Evolutionary conservation across 768 basidiomycete species (phyloP).

Genomic region (Trametes cinnabarina): DNA sequence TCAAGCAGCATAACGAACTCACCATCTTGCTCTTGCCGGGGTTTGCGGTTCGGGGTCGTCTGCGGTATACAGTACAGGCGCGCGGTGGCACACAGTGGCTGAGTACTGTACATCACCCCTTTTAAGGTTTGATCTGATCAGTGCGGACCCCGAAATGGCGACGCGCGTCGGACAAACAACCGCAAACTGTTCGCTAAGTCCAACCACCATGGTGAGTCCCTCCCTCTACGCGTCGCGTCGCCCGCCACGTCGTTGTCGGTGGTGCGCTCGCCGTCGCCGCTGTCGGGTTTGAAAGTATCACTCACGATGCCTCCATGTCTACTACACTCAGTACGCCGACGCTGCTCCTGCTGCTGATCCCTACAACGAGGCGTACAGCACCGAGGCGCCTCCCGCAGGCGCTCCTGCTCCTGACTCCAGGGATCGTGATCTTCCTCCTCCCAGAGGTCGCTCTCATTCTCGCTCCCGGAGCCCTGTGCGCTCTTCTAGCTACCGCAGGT

Average conservation of each 20-base stretch:
- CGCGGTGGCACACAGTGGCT: conserved; percentile 43
- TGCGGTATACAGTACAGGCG: conserved; percentile 16
- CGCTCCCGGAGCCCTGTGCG: conserved; percentile 64
- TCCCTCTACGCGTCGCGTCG: conserved; percentile 9
- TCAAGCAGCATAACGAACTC: conserved; percentile 49
- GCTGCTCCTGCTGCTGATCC: conserved; percentile 61
- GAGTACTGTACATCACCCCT: conserved; percentile 60
- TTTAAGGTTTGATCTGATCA: conserved; percentile 35
- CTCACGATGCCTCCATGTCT: neutral
- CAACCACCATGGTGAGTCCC: conserved; percentile 66
- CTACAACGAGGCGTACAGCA: conserved; percentile 80
- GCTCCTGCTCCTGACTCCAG: conserved; percentile 39
- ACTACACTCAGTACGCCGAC: conserved; percentile 58
- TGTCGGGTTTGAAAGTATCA: neutral
- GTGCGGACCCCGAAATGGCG: conserved; percentile 26
- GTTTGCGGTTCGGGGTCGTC: conserved; percentile 49
- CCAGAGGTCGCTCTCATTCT: conserved; percentile 74
- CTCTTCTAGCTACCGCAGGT: conserved; percentile 48
- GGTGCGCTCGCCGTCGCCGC: neutral
- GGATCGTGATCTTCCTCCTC: conserved; percentile 52
- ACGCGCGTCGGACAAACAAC: conserved; percentile 24
- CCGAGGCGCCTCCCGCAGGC: conserved; percentile 45
- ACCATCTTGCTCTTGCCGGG: conserved; percentile 70
- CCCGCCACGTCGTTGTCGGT: conserved; percentile 6
- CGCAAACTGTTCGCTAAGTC: conserved; percentile 27